A percentile compares a stretch with the other conserved stretches of the same genome.
These are phyloP conservation scores for Excoecaria cochinchinensis DNA, from an alignment of 345 rosid species.

Conservation along the genomic window DNA sequence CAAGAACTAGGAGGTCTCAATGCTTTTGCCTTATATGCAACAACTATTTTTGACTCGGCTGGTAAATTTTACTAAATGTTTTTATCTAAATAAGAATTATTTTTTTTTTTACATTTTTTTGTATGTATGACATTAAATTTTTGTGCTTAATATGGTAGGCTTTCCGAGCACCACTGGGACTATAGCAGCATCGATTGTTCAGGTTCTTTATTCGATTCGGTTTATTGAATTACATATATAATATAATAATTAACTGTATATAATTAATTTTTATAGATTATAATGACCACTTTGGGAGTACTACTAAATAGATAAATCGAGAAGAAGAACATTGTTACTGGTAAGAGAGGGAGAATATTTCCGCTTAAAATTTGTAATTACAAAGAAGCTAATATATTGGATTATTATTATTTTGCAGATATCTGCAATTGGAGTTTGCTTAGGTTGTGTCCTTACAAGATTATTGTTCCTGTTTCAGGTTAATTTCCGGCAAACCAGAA, in stretches of 20 bases:
- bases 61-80: conserved; percentile 17
- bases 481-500: not conserved
- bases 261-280: conserved; percentile 20
- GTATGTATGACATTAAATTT: not conserved
- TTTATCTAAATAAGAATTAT: not conserved
- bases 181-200: conserved; percentile 30
- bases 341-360: conserved; percentile 8
- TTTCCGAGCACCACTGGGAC: conserved; percentile 35
- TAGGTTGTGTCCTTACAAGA: conserved; percentile 37
- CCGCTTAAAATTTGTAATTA: not conserved
- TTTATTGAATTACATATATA: not conserved
- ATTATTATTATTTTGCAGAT: conserved; percentile 24
- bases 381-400: not conserved
- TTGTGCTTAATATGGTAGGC: conserved; percentile 22
- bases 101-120: too few species aligned
- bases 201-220: conserved; percentile 25
- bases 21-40: conserved; percentile 39
- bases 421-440: conserved; percentile 37
- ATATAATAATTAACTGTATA: not conserved
- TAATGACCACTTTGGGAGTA: conserved; percentile 24
- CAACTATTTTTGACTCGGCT: conserved; percentile 33
- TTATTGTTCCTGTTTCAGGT: conserved; percentile 41
- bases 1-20: conserved; percentile 47
- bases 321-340: conserved; percentile 35
- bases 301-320: conserved; percentile 30